Conservation (phyloP, 495 filamentous ascomycete genomes). For the Endocarpon pusillum region DNA sequence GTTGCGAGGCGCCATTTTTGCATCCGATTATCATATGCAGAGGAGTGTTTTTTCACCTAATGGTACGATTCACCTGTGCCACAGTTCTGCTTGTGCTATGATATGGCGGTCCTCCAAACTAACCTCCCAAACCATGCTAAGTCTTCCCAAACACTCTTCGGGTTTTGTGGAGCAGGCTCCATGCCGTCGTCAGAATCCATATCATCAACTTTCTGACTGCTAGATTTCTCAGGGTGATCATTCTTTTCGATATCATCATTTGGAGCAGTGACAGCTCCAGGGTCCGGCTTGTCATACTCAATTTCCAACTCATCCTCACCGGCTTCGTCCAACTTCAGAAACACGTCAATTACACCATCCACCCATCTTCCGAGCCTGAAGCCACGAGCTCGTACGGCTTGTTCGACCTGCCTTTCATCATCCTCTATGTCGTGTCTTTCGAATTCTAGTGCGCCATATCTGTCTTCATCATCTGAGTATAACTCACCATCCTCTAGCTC, state of each 20-base stretch:
- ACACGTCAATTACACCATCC: background rate
- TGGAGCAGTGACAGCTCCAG: background rate
- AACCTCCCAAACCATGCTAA: slow-evolving; percentile 1
- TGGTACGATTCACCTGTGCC: background rate
- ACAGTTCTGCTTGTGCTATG: too few species aligned
- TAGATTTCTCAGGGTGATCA: background rate
- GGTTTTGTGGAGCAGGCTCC: background rate
- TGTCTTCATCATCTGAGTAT: background rate
- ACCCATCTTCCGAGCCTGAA: background rate
- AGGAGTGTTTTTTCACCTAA: too few species aligned
- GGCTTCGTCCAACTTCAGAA: background rate
- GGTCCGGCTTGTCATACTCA: background rate
- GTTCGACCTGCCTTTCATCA: background rate
- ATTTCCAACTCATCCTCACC: too few species aligned
- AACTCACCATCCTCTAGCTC: background rate
- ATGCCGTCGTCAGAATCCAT: background rate
- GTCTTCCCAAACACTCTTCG: background rate
- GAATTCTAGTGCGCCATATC: background rate
- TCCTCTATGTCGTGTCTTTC: background rate
- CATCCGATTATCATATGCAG: too few species aligned
- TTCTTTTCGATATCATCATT: background rate
- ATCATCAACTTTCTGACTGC: background rate
- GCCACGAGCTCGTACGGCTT: background rate
- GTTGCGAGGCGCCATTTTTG: too few species aligned
- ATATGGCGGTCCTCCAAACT: background rate